A percentile compares a stretch with the other conserved stretches of the same genome.
Conservation (phyloP, 768 basidiomycete genomes). For the Tulasnella sp. region DNA sequence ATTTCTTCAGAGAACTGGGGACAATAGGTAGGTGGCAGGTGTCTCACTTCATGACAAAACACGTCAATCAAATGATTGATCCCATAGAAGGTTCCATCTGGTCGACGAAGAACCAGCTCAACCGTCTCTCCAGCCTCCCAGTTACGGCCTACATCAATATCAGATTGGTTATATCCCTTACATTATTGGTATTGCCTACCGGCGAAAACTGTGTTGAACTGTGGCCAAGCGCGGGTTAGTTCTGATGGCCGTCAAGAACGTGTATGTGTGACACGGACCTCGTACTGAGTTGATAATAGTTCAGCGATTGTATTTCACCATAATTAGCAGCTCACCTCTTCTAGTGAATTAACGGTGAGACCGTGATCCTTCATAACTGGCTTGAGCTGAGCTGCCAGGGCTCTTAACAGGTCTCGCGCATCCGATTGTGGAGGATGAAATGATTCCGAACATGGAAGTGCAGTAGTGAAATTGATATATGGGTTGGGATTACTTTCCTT, state of each 20-base stretch:
- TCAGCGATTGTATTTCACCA: not conserved
- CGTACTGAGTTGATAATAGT: slow-evolving; percentile 3
- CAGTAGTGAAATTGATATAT: slow-evolving; percentile 60
- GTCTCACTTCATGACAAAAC: slow-evolving; percentile 66
- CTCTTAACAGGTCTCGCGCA: slow-evolving; percentile 57
- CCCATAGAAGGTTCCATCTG: slow-evolving; percentile 47
- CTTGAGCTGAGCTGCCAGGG: slow-evolving; percentile 69
- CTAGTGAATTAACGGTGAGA: slow-evolving; percentile 57
- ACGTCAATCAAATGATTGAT: slow-evolving; percentile 60
- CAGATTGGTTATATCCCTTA: not conserved
- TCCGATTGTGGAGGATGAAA: slow-evolving; percentile 33
- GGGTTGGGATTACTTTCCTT: slow-evolving; percentile 60
- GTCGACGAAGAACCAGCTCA: slow-evolving; percentile 59
- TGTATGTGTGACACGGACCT: not conserved
- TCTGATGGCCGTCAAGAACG: not conserved
- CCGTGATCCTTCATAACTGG: slow-evolving; percentile 50
- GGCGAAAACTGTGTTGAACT: slow-evolving; percentile 15
- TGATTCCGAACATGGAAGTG: slow-evolving; percentile 37
- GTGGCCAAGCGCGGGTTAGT: not conserved
- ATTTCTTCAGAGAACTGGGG: not conserved
- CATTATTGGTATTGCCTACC: not conserved
- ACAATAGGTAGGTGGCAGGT: not conserved
- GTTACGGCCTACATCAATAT: slow-evolving; percentile 41
- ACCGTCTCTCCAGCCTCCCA: slow-evolving; percentile 76
- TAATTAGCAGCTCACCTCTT: slow-evolving; percentile 42